phyloP scores from a whole-genome alignment of 441 rosid species.

The Brassica hybrid region DNA sequence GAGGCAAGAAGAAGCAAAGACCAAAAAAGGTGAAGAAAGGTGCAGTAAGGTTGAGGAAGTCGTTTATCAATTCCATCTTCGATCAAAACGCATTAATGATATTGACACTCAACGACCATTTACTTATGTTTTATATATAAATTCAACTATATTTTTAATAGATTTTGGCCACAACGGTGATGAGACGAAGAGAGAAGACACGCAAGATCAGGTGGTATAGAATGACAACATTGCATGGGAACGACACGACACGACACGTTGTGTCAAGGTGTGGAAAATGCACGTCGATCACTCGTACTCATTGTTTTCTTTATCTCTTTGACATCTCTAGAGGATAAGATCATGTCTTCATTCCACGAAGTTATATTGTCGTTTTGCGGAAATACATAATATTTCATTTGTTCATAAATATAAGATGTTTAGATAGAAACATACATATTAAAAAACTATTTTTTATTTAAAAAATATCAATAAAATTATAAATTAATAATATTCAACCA shows the following conservation, averaged over 20 bases:
- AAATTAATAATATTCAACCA: too few relatives aligned
- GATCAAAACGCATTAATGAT: slow-evolving; percentile 16
- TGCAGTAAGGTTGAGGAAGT: slow-evolving; percentile 60
- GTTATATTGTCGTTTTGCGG: too few relatives aligned
- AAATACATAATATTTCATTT: too few relatives aligned
- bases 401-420: too few relatives aligned
- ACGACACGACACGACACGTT: slow-evolving; percentile 55
- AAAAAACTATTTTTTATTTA: too few relatives aligned
- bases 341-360: too few relatives aligned
- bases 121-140: slow-evolving; percentile 5
- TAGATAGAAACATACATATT: too few relatives aligned
- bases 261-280: slow-evolving; percentile 27
- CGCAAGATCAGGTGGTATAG: slow-evolving; percentile 24
- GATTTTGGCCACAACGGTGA: slow-evolving; percentile 19
- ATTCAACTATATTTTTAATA: background rate
- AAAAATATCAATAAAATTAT: too few relatives aligned
- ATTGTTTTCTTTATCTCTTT: slow-evolving; percentile 20
- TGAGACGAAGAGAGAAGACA: slow-evolving; percentile 29
- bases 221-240: slow-evolving; percentile 46
- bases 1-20: slow-evolving; percentile 61
- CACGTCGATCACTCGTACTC: slow-evolving; percentile 17
- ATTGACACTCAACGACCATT: background rate
- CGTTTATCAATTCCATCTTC: slow-evolving; percentile 61
- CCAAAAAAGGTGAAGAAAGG: slow-evolving; percentile 66
- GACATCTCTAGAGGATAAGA: slow-evolving; percentile 29